These are phyloP conservation scores for Ceraceosorus bombacis DNA, from an alignment of 1,284 basidiomycete genomes.

Conservation along the genomic window DNA sequence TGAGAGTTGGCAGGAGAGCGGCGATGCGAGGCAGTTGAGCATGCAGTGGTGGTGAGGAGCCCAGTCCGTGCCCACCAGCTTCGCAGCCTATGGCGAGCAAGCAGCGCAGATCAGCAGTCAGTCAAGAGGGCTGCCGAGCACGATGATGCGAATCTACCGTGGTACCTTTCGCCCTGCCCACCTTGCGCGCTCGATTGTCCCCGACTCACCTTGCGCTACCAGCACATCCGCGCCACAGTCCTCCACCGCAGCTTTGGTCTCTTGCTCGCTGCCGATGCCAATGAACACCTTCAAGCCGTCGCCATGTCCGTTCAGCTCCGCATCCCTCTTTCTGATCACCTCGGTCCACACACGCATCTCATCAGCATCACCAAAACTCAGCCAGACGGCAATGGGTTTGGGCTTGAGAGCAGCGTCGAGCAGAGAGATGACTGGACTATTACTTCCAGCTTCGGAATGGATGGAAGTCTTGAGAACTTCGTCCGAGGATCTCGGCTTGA, in stretches of 20 bases:
- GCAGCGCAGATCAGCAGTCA: not conserved
- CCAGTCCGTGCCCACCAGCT: conserved; percentile 42
- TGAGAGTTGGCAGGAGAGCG: conserved; percentile 10
- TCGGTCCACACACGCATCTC: conserved; percentile 28
- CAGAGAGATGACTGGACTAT: conserved; percentile 15
- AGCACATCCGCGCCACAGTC: conserved; percentile 32
- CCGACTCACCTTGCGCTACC: conserved; percentile 25
- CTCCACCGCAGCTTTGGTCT: conserved; percentile 27
- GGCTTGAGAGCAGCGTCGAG: conserved; percentile 26
- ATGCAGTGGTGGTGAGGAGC: conserved; percentile 30
- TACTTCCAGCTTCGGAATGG: not conserved
- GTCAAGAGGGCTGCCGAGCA: not conserved
- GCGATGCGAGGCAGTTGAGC: conserved; percentile 21
- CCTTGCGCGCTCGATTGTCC: not conserved
- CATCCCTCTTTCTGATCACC: conserved; percentile 23
- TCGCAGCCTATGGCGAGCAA: conserved; percentile 19
- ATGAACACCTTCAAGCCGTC: conserved; percentile 28
- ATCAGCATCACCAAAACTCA: conserved; percentile 34
- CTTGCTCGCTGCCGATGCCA: conserved; percentile 29
- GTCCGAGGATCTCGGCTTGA: conserved; percentile 11
- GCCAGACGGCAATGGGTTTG: conserved; percentile 36
- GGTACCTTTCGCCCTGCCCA: no score
- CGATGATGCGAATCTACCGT: no score
- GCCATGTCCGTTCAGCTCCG: conserved; percentile 17
- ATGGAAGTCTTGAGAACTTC: conserved; percentile 5